Evolutionary conservation across 208 protist species (phyloP).

Genomic region (Wallacemonas sp.): DNA sequence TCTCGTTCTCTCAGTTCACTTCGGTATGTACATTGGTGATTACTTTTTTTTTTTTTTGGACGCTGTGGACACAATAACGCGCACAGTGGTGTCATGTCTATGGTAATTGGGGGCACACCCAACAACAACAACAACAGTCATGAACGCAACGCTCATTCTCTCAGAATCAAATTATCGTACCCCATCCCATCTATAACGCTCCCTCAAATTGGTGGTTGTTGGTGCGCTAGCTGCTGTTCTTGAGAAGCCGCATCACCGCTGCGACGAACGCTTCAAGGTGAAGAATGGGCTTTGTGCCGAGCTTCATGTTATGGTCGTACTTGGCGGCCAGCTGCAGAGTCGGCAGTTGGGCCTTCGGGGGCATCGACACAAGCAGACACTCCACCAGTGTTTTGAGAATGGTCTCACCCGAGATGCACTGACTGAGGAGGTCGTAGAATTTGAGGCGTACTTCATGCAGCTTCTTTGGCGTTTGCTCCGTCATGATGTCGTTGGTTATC

Average conservation of each 20-base stretch:
- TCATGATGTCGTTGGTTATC: conserved; percentile 91
- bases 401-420: conserved; percentile 97
- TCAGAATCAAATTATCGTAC: no score
- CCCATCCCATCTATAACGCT: no score
- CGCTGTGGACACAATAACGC: no score
- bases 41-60: not conserved
- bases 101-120: no score
- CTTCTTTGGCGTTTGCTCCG: conserved; percentile 94
- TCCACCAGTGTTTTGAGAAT: conserved; percentile 93
- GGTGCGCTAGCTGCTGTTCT: conserved; percentile 26
- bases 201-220: no score
- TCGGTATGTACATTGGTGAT: no score
- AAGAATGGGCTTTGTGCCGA: conserved; percentile 97
- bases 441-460: conserved; percentile 94
- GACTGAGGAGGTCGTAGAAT: conserved; percentile 98
- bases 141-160: no score
- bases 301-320: conserved; percentile 97
- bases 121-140: not conserved
- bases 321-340: conserved; percentile 92
- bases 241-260: conserved; percentile 83
- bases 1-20: no score
- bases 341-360: conserved; percentile 67
- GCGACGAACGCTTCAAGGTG: conserved; percentile 99
- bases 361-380: conserved; percentile 75
- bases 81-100: no score